A percentile compares a stretch with the other conserved stretches of the same genome.
Evolutionary conservation across 345 rosid species (phyloP).

Genomic region (Eucalyptus albens): DNA sequence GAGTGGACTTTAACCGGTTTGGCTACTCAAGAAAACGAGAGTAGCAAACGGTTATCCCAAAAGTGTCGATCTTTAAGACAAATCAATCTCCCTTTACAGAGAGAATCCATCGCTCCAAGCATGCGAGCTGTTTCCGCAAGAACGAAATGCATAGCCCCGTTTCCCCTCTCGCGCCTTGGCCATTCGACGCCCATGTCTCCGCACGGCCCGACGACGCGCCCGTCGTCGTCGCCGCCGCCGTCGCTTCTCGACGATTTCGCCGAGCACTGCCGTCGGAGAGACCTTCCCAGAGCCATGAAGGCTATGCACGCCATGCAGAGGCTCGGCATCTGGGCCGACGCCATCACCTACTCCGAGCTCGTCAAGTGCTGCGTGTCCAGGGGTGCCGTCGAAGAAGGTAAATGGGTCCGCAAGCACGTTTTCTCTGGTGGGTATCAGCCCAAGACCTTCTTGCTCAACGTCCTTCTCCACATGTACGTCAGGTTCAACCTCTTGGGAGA

Average conservation of each 20-base stretch:
- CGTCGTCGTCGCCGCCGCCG: not conserved
- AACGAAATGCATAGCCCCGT: not conserved
- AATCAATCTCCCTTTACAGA: not conserved
- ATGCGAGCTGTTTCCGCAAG: not conserved
- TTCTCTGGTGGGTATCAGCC: conserved; percentile 30
- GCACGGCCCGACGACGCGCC: not conserved
- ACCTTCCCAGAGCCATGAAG: conserved; percentile 44
- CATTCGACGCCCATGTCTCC: not conserved
- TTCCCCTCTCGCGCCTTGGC: not conserved
- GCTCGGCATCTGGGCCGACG: conserved; percentile 37
- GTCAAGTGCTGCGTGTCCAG: conserved; percentile 43
- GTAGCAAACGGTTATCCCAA: not conserved
- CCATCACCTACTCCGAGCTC: conserved; percentile 37
- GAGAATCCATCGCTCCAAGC: not conserved
- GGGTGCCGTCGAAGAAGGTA: conserved; percentile 33
- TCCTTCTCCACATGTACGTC: conserved; percentile 36
- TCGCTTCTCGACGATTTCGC: conserved; percentile 36
- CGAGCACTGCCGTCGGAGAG: conserved; percentile 29
- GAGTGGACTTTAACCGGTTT: not conserved
- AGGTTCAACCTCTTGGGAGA: conserved; percentile 31
- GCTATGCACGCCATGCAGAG: conserved; percentile 37
- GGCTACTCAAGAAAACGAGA: not conserved
- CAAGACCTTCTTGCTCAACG: conserved; percentile 29
- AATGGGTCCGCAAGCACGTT: conserved; percentile 35
- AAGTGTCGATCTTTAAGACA: not conserved